phyloP scores from a whole-genome alignment of 371 early-diverging fungal species.

The Lichtheimia ramosa region DNA sequence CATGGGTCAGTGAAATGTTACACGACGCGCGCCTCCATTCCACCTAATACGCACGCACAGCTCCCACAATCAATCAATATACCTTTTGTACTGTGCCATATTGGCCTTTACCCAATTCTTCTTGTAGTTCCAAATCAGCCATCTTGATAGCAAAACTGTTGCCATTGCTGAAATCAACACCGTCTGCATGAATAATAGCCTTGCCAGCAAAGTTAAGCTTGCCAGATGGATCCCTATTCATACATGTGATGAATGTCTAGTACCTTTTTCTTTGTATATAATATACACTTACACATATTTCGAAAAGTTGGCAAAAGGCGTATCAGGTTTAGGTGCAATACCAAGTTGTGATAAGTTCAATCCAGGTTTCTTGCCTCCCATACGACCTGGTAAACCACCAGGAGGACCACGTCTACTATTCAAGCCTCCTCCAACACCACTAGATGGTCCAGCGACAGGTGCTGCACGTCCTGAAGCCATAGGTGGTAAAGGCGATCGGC shows the following conservation, averaged over 20 bases:
- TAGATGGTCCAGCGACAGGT: slow-evolving; percentile 1
- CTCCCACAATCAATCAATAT: background rate
- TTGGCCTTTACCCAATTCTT: slow-evolving; percentile 89
- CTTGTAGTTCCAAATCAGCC: slow-evolving; percentile 76
- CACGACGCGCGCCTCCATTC: too few species aligned
- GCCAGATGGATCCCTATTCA: slow-evolving; percentile 84
- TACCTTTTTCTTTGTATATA: background rate
- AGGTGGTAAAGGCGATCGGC: slow-evolving; percentile 27
- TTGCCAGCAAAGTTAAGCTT: slow-evolving; percentile 91
- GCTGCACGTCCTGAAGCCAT: slow-evolving; percentile 14
- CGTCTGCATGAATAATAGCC: slow-evolving; percentile 86
- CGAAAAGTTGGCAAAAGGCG: slow-evolving; percentile 72
- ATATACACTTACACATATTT: slow-evolving; percentile 61
- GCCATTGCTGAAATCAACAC: slow-evolving; percentile 90
- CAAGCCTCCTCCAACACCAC: background rate
- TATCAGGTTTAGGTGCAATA: slow-evolving; percentile 33
- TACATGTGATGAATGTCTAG: background rate
- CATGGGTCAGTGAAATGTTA: too few species aligned
- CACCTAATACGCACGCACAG: too few species aligned
- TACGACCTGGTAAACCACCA: slow-evolving; percentile 13
- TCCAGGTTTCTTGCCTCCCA: slow-evolving; percentile 26
- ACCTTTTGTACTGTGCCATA: slow-evolving; percentile 92
- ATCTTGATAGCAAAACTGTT: slow-evolving; percentile 87
- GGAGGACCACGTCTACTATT: slow-evolving; percentile 10
- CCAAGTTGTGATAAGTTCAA: slow-evolving; percentile 42